Base-by-base conservation (phyloP, 2,329 filamentous ascomycete genomes). In the Epichloe scottii region DNA sequence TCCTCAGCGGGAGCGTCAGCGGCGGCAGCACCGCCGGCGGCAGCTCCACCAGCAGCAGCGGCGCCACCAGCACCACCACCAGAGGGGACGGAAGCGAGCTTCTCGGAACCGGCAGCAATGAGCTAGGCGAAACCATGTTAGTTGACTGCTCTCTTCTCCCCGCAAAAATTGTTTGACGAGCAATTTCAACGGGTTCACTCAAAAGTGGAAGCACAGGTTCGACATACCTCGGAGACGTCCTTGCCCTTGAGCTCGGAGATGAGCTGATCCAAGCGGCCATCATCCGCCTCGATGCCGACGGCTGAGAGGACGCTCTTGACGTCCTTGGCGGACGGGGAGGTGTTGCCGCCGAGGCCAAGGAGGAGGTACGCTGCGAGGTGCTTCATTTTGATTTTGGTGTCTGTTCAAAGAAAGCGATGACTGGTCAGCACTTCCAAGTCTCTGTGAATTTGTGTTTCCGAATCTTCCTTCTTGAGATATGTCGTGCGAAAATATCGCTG, bases 301-400 rank as follows among this genome's bases (percentile, higher is more conserved):
- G 91, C 87, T 67, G 83, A 82, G 71, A 98, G 88, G 66, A 98
- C 89, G 58, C 68, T 70, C 79, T 87, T 93, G 81, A 98, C 76
- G 71, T 97, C 90, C 61, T 73, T 72, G 66, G 87, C 88, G 59
- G 87, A 89, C 65, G 93, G 93, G 59, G 83, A 82, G 77, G 80
- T 72, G 82, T 96, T 97, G 77, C 93, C 93, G 72, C 81, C 91
- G 64, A 97, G 86, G 77, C 78, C 76, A 74, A 97, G 88, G 71
- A 98, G 91, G 70, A 98, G 89, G 84, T 95, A 97, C 72, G 93
- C 91, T 72, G 93, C 93, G 79, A 98, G 86, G 79, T 97, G 85
- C 90, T 98, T 97, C 93, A 98, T 97, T 89, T 84, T 95, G 72
- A 65, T 63, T 59, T 65, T 62, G 55, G 55, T 68, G 72, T 68